Evolutionary conservation across 1,139 yeast genomes (phyloP).

Genomic region (Pichiaceae sp.): DNA sequence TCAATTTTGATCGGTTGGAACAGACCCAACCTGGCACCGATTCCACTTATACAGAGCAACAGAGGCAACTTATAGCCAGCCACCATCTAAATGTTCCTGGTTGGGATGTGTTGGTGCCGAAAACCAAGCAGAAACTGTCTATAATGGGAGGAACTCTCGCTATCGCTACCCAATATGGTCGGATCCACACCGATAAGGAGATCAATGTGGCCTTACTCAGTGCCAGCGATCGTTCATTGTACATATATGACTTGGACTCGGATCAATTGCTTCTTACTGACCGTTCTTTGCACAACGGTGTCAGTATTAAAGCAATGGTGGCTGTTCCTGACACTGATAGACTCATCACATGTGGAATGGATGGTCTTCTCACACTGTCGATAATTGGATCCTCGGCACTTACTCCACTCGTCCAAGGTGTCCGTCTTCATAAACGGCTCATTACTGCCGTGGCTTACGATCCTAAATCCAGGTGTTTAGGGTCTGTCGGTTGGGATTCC

Average conservation of each 20-base stretch:
- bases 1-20: conserved; percentile 25
- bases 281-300: conserved; percentile 11
- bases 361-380: conserved; percentile 24
- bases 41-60: conserved; percentile 13
- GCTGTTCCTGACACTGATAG: conserved; percentile 15
- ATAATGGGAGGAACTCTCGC: conserved; percentile 14
- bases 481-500: conserved; percentile 59
- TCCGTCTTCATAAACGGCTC: conserved; percentile 33
- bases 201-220: conserved; percentile 16
- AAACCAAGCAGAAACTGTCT: conserved; percentile 4
- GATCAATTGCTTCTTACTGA: conserved; percentile 8
- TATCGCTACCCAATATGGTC: conserved; percentile 14
- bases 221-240: conserved; percentile 18
- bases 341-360: conserved; percentile 27
- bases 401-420: conserved; percentile 6
- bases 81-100: conserved; percentile 11
- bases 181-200: conserved; percentile 6
- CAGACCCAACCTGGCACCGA: neutral
- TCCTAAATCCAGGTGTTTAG: conserved; percentile 13
- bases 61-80: conserved; percentile 11
- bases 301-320: conserved; percentile 14
- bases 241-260: conserved; percentile 17
- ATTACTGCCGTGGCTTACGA: conserved; percentile 30
- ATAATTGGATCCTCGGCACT: conserved; percentile 4
- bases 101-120: conserved; percentile 19